Evolutionary conservation across 306 rosid genomes (phyloP), one percentile per base, ranked within the genome.

Genomic region (Corylus americana): DNA sequence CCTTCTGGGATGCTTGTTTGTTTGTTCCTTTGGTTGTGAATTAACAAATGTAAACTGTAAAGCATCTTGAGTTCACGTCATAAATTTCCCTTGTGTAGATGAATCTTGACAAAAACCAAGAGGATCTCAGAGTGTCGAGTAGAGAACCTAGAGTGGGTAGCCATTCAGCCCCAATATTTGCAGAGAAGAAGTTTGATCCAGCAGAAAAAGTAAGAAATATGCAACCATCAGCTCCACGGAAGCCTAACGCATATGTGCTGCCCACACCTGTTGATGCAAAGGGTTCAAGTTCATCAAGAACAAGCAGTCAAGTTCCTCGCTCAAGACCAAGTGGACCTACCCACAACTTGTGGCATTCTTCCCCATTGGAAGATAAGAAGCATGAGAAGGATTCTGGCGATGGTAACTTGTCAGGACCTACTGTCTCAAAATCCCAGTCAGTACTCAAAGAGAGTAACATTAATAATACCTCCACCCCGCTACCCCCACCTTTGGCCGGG

Each of bases 121-220:
- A 90, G 70, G 97, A 88, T 75, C 35, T 86, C 74, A 90, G 78
- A 83, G 57, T 86, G 45, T 67, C 86, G 12, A 83, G 77, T 75
- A 89, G 88, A 78, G 90, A 92, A 66, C 85, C 85, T 48, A 85
- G 90, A 85, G 72, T 79, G 69, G 77, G 88, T 83, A 93, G 98
- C 87, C 79, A 85, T 90, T 93, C 98, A 39, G 98, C 97, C 72
- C 98, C 98, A 77, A 90, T 91, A 80, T 48, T 81, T 69, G 87
- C 90, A 11, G 98, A 91, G 82, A 90, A 87, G 87, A 91, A 90
- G 84, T 91, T 88, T 86, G 98, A 93, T 85, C 91, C 87, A 7
- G 95, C 93, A 81, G 98, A 91, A 81, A 93, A 80, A 86, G 90
- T 83, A 27, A 91, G 82, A 82, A 91, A 91, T 78, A 44, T 87